phyloP scores from a whole-genome alignment of 345 rosid species.

The Euphorbia lathyris region DNA sequence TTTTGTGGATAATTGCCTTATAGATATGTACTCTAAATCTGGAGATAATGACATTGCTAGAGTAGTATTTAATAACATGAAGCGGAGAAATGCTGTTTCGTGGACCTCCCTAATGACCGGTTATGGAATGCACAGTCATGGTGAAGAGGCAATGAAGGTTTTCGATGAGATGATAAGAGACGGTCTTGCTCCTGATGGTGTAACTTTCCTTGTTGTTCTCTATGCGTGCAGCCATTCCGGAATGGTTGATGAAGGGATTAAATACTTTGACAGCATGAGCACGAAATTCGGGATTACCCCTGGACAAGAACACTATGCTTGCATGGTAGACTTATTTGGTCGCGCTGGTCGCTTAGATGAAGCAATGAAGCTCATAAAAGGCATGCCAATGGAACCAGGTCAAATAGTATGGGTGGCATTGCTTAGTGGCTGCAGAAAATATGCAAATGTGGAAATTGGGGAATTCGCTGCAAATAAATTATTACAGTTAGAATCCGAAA shows the following conservation, averaged over 20 bases:
- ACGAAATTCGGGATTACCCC: slow-evolving; percentile 52
- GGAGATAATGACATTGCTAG: slow-evolving; percentile 59
- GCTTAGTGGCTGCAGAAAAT: slow-evolving; percentile 73
- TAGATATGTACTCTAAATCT: slow-evolving; percentile 84
- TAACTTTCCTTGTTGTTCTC: slow-evolving; percentile 68
- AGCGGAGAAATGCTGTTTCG: slow-evolving; percentile 56
- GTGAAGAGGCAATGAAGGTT: slow-evolving; percentile 57
- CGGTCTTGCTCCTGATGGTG: slow-evolving; percentile 57
- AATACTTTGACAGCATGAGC: slow-evolving; percentile 53
- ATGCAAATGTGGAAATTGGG: slow-evolving; percentile 72
- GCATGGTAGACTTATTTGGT: slow-evolving; percentile 78
- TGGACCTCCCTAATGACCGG: slow-evolving; percentile 84
- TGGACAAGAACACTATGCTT: slow-evolving; percentile 72
- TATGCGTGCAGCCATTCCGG: slow-evolving; percentile 94
- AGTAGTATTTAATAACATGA: slow-evolving; percentile 57
- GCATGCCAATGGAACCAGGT: slow-evolving; percentile 72
- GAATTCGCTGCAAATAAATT: slow-evolving; percentile 59
- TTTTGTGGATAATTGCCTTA: slow-evolving; percentile 64
- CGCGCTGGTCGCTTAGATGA: slow-evolving; percentile 67
- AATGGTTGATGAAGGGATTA: slow-evolving; percentile 67
- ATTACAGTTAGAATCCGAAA: slow-evolving; percentile 47
- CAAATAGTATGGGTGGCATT: slow-evolving; percentile 68
- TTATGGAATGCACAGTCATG: slow-evolving; percentile 83
- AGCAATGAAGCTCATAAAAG: slow-evolving; percentile 55
- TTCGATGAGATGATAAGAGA: slow-evolving; percentile 55